These are phyloP conservation scores for Malus asiatica DNA, from an alignment of 306 rosid species.

Conservation along the genomic window DNA sequence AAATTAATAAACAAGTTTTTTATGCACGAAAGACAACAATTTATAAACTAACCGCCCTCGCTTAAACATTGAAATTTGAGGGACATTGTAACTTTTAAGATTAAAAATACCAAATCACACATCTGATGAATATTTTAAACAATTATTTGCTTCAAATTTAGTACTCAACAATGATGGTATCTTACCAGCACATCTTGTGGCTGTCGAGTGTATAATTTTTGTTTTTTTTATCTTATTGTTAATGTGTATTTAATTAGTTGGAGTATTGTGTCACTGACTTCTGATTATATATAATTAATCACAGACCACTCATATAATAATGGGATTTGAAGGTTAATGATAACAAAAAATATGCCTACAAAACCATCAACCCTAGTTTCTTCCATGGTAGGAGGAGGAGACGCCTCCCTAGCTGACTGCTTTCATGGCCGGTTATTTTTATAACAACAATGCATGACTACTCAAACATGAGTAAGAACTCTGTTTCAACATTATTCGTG, in stretches of 20 bases:
- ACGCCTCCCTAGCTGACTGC: neutral
- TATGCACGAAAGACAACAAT: neutral
- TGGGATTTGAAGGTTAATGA: neutral
- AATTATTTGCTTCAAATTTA: neutral
- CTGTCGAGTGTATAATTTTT: neutral
- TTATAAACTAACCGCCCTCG: neutral
- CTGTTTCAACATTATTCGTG: no score
- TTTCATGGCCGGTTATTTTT: neutral
- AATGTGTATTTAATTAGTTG: neutral
- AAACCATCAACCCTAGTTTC: neutral
- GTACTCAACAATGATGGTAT: neutral
- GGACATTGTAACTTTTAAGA: neutral
- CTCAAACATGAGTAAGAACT: no score
- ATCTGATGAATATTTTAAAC: neutral
- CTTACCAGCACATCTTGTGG: neutral
- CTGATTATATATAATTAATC: neutral
- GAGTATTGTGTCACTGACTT: neutral
- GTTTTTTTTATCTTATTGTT: neutral
- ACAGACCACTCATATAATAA: conserved; percentile 4
- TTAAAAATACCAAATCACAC: neutral
- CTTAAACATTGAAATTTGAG: neutral
- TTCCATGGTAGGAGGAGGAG: no score
- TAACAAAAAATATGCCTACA: neutral
- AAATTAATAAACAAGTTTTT: neutral
- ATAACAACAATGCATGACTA: neutral